Conservation (phyloP, 257 asterid genomes). For the Solanum chaucha region DNA sequence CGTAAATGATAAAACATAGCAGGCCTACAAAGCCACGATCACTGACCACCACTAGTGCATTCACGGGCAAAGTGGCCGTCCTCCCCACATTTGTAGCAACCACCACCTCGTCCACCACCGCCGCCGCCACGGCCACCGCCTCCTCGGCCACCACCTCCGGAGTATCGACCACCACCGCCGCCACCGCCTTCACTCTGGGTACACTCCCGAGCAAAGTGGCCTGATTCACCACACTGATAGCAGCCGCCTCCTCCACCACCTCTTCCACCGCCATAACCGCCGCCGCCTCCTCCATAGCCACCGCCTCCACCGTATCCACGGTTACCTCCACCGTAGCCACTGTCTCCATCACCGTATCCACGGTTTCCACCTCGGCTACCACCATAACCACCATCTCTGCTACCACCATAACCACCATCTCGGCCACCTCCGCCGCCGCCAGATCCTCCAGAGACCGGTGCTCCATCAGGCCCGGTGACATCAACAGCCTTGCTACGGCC, state of each 20-base stretch:
- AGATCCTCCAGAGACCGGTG: conserved; percentile 14
- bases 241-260: conserved; percentile 13
- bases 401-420: background rate
- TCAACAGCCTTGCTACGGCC: conserved; percentile 35
- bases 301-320: conserved; percentile 9
- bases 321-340: background rate
- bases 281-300: background rate
- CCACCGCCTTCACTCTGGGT: conserved; percentile 19
- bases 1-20: background rate
- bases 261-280: background rate
- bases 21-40: background rate
- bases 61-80: conserved; percentile 62
- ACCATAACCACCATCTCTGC: background rate
- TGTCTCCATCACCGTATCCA: conserved; percentile 6
- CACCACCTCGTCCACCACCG: conserved; percentile 17
- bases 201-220: conserved; percentile 34
- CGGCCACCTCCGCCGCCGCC: background rate
- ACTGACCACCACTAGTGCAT: conserved; percentile 34
- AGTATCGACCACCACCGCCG: conserved; percentile 16
- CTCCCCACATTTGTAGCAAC: conserved; percentile 42
- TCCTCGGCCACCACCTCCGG: background rate
- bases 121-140: conserved; percentile 19
- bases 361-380: background rate
- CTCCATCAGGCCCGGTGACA: conserved; percentile 34
- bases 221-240: conserved; percentile 23